Evolutionary conservation across 148 eudicot genomes (phyloP).

Genomic region (Camellia japonica): DNA sequence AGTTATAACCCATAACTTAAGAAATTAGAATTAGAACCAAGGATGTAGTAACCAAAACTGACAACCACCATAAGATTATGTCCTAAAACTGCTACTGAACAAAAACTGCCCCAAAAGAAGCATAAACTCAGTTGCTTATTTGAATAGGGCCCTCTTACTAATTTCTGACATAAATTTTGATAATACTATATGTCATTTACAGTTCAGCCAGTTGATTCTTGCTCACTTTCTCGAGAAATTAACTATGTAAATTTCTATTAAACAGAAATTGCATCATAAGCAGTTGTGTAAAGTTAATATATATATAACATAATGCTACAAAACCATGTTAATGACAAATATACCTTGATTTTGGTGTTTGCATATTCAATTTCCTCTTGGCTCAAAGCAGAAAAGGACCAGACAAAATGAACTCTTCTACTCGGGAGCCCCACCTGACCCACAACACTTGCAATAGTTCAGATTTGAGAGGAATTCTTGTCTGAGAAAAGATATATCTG

Average conservation of each 20-base stretch:
- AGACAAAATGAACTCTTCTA: constrained; percentile 9
- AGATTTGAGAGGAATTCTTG: constrained; percentile 11
- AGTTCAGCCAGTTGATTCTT: not conserved
- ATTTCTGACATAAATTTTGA: not conserved
- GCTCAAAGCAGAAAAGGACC: constrained; percentile 9
- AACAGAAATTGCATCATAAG: not conserved
- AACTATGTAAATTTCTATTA: not conserved
- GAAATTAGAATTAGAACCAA: not conserved
- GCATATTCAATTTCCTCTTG: constrained; percentile 47
- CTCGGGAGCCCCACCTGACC: constrained; percentile 39
- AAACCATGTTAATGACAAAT: not conserved
- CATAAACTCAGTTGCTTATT: not conserved
- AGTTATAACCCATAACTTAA: not conserved
- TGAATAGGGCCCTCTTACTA: not conserved
- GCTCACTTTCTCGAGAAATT: not conserved
- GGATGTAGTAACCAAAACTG: not conserved
- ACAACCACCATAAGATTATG: not conserved
- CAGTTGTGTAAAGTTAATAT: not conserved
- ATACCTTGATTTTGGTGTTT: constrained; percentile 74
- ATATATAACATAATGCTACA: not conserved
- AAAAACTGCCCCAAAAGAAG: not conserved
- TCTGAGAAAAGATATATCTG: constrained; percentile 18
- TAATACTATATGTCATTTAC: not conserved
- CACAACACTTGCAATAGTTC: constrained; percentile 28
- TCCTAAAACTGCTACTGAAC: not conserved